Evolutionary conservation across 2,329 filamentous ascomycete genomes (phyloP).

Genomic region (Monosporascus ibericus): DNA sequence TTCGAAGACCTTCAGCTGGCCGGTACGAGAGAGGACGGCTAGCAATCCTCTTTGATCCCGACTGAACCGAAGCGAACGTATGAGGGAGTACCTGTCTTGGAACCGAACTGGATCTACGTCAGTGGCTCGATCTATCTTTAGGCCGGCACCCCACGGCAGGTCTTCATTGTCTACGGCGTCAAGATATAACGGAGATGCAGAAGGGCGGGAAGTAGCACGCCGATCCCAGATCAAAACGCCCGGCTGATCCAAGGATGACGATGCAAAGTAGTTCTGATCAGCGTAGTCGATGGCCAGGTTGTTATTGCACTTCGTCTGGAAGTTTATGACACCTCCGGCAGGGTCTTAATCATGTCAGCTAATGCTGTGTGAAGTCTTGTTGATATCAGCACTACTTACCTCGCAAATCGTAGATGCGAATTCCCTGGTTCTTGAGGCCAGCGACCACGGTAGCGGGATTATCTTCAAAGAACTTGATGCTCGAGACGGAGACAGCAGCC

Average conservation of each 20-base stretch:
- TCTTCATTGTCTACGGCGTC: conserved; percentile 56
- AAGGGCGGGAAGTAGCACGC: conserved; percentile 49
- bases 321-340: conserved; percentile 48
- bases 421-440: conserved; percentile 67
- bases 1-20: conserved; percentile 56
- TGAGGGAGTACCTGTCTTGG: conserved; percentile 53
- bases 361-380: not conserved
- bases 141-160: conserved; percentile 55
- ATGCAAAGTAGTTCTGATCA: conserved; percentile 80
- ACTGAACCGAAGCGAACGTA: conserved; percentile 57
- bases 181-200: conserved; percentile 48
- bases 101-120: conserved; percentile 46
- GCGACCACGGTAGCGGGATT: conserved; percentile 70
- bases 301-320: conserved; percentile 61
- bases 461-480: conserved; percentile 74
- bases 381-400: conserved; percentile 38
- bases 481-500: conserved; percentile 69
- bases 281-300: conserved; percentile 72
- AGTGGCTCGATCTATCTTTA: conserved; percentile 52
- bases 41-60: conserved; percentile 56
- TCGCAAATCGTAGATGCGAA: conserved; percentile 73
- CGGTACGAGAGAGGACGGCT: conserved; percentile 55
- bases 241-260: conserved; percentile 68
- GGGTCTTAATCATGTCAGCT: conserved; percentile 33
- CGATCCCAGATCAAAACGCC: conserved; percentile 75